These are phyloP conservation scores for Erodium texanum DNA, from an alignment of 441 rosid species.

Conservation along the genomic window DNA sequence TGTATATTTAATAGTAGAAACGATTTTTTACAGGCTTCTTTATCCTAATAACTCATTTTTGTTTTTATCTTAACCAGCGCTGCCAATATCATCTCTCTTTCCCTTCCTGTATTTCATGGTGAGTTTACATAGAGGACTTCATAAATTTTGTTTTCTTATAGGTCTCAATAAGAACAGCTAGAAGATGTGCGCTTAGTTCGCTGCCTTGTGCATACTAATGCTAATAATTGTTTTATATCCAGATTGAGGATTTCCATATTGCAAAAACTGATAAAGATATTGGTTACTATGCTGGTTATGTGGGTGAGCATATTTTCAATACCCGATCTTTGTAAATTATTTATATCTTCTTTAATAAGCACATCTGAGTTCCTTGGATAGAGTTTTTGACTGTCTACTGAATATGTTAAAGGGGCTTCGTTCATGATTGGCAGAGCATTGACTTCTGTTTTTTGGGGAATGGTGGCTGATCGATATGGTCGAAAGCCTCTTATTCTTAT, in stretches of 20 bases:
- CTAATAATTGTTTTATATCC: no score
- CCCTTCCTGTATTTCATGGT: constrained; percentile 83
- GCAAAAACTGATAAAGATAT: constrained; percentile 67
- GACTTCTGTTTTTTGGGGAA: constrained; percentile 83
- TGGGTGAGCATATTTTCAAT: constrained; percentile 43
- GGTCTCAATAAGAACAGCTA: no score
- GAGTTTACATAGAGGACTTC: constrained; percentile 11
- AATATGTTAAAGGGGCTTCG: constrained; percentile 45
- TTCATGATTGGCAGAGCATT: constrained; percentile 81
- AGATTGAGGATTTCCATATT: constrained; percentile 58
- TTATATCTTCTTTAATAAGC: neutral
- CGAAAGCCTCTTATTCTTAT: constrained; percentile 74
- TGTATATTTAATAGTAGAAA: no score
- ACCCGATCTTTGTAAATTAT: neutral
- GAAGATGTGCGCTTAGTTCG: no score
- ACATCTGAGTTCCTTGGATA: neutral
- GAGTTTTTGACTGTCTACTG: no score
- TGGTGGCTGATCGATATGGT: constrained; percentile 77
- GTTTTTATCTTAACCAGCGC: constrained; percentile 63
- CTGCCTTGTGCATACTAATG: no score
- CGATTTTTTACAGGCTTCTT: neutral
- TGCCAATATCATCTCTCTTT: constrained; percentile 78
- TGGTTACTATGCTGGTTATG: constrained; percentile 70
- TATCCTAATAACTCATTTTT: constrained; percentile 3
- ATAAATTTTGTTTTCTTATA: no score